phyloP scores from a whole-genome alignment of 176 grass and related monocot genomes.

The Paspalum notatum region DNA sequence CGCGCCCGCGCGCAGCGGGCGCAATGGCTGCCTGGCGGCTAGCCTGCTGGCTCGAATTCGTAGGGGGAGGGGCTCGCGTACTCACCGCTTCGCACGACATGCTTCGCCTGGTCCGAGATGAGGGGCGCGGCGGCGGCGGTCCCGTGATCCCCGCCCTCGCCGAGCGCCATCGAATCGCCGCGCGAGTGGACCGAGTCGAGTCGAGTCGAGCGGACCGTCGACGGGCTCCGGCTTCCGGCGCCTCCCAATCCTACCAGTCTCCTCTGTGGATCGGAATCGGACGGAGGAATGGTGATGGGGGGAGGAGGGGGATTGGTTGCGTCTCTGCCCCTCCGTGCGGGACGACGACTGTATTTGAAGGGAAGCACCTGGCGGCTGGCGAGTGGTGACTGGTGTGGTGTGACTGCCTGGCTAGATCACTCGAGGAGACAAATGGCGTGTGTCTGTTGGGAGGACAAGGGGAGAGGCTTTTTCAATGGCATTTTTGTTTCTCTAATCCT shows the following conservation, averaged over 20 bases:
- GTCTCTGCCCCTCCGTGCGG: not conserved
- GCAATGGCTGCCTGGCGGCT: not conserved
- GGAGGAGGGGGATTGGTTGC: not conserved
- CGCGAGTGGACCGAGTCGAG: not conserved
- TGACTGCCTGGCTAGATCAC: not conserved
- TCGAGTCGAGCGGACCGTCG: not conserved
- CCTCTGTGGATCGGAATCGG: not conserved
- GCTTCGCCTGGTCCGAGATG: constrained; percentile 31
- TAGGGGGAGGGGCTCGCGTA: not conserved
- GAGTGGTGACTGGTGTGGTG: not conserved
- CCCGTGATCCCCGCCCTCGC: constrained; percentile 31
- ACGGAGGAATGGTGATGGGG: not conserved
- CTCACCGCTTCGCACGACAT: constrained; percentile 47
- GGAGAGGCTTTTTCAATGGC: not conserved
- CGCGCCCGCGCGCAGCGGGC: not conserved
- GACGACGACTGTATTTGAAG: constrained; percentile 12
- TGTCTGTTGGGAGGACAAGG: not conserved
- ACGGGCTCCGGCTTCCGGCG: not conserved
- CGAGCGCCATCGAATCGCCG: constrained; percentile 42
- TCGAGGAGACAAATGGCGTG: not conserved
- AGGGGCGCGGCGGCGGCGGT: constrained; percentile 42
- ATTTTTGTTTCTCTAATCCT: not conserved
- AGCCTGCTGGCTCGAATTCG: not conserved
- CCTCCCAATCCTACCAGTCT: not conserved
- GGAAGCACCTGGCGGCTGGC: not conserved